Conservation (phyloP, 2,329 filamentous ascomycete genomes). For the Calonectria henricotiae region DNA sequence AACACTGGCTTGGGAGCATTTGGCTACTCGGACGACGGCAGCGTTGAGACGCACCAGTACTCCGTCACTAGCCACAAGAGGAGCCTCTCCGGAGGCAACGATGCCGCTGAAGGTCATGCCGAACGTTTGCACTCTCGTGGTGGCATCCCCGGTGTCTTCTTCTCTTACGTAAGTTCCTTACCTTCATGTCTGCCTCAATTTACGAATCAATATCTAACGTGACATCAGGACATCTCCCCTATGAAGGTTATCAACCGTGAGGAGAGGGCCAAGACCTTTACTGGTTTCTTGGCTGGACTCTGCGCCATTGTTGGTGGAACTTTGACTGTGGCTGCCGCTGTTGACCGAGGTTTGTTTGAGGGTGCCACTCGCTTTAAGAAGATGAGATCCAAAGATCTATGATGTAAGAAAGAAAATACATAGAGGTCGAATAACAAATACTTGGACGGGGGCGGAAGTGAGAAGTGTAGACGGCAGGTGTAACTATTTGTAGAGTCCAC, state of each 20-base stretch:
- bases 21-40: slow-evolving; percentile 76
- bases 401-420: slow-evolving; percentile 58
- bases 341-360: slow-evolving; percentile 94
- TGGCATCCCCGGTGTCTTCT: slow-evolving; percentile 98
- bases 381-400: slow-evolving; percentile 76
- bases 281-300: slow-evolving; percentile 92
- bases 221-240: slow-evolving; percentile 88
- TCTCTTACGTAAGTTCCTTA: slow-evolving; percentile 85
- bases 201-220: slow-evolving; percentile 41
- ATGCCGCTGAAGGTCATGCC: slow-evolving; percentile 89
- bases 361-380: slow-evolving; percentile 90
- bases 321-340: slow-evolving; percentile 92
- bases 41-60: slow-evolving; percentile 98
- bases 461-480: slow-evolving; percentile 38
- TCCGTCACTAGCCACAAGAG: slow-evolving; percentile 97
- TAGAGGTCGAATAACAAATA: neutral
- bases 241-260: slow-evolving; percentile 99
- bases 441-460: slow-evolving; percentile 29
- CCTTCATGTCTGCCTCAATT: no score
- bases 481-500: slow-evolving; percentile 48
- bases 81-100: slow-evolving; percentile 86
- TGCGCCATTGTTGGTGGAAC: slow-evolving; percentile 97
- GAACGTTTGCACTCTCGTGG: slow-evolving; percentile 91
- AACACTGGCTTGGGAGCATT: slow-evolving; percentile 77
- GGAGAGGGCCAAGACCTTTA: slow-evolving; percentile 89